Evolutionary conservation across 179 eudicot species (phyloP), one percentile per base, ranked within the genome.

Genomic region (Actinidia arguta): DNA sequence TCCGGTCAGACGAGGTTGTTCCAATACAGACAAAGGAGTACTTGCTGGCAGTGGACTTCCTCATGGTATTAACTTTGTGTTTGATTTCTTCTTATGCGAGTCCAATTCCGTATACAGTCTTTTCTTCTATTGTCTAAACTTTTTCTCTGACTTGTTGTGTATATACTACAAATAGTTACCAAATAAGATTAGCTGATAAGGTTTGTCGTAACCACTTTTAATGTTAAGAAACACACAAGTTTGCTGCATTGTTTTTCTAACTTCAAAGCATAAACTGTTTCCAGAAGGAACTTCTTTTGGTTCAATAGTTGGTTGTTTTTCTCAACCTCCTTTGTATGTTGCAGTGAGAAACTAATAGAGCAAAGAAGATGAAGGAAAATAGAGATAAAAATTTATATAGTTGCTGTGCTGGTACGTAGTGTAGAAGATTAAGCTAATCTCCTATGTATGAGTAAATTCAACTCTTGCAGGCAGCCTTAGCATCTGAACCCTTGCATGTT

Each of bases 21-120:
- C 46, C 63, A 39, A 76, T 82, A 31, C 36, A 31, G 36, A 31
- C 6, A 82, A 72, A 27, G 82, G 84, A 22, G 73, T 81, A 22
- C 59, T 81, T 6, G 82, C 84, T 6, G 84, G 82, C 24, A 80
- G 69, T 48, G 82, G 82, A 61, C 82, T 73, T 78, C 84, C 84
- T 18, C 79, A 81, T 62, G 84, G 87, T 79, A 63, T 76, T 62
- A 55, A 50, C 44, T 69, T 82, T 11, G 44, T 81, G 50, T 50
- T 81, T 51, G 83, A 81, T 81, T 81, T 81, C 79, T 73, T 81
- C 62, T 31, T 31, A 31, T 81, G 79, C 73, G 72, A 73, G 79
- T 81, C 27, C 54, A 42, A 4, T 11, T 16, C 20, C 47, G 25
- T 17, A 52, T 52, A 62, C 63, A 18, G 24, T 59, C 25, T 20